A percentile compares a stretch with the other conserved stretches of the same genome.
Evolutionary conservation across 495 filamentous ascomycete species (phyloP).

Genomic region (Talaromyces wortmannii): DNA sequence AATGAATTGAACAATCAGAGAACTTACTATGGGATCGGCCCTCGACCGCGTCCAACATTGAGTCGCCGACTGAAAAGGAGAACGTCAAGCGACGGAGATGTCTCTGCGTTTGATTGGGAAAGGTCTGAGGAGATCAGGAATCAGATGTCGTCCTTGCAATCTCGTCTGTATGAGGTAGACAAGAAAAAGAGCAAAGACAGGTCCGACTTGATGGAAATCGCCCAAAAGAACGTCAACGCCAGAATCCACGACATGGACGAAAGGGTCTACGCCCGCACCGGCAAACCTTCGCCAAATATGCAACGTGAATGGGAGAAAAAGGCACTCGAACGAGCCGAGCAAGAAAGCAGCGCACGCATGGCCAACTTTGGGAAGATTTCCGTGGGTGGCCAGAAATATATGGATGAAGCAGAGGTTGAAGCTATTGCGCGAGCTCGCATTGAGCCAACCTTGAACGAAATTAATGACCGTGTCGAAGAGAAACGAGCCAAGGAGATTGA

Average conservation of each 20-base stretch:
- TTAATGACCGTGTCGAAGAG: slow-evolving; percentile 65
- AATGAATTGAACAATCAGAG: slow-evolving; percentile 62
- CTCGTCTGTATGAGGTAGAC: slow-evolving; percentile 61
- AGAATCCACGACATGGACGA: slow-evolving; percentile 74
- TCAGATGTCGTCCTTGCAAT: slow-evolving; percentile 73
- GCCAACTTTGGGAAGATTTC: slow-evolving; percentile 58
- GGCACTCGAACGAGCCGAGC: slow-evolving; percentile 58
- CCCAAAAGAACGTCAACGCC: slow-evolving; percentile 76
- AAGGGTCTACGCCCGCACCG: slow-evolving; percentile 67
- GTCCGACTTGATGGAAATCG: slow-evolving; percentile 65
- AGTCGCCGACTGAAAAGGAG: slow-evolving; percentile 51
- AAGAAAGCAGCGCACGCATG: slow-evolving; percentile 52
- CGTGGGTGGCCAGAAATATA: slow-evolving; percentile 73
- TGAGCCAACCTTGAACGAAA: slow-evolving; percentile 89
- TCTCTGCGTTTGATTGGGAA: slow-evolving; percentile 55
- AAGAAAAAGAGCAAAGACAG: slow-evolving; percentile 69
- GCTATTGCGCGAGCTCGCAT: slow-evolving; percentile 71
- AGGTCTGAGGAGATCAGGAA: slow-evolving; percentile 66
- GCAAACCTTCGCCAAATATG: slow-evolving; percentile 62
- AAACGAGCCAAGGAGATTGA: slow-evolving; percentile 56
- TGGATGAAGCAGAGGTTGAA: slow-evolving; percentile 75
- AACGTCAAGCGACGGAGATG: slow-evolving; percentile 61
- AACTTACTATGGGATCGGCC: slow-evolving; percentile 57
- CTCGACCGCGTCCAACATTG: slow-evolving; percentile 48
- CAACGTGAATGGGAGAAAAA: slow-evolving; percentile 74